These are phyloP conservation scores for Trichoderma asperellum DNA, from an alignment of 2,329 filamentous ascomycete genomes.

Conservation along the genomic window DNA sequence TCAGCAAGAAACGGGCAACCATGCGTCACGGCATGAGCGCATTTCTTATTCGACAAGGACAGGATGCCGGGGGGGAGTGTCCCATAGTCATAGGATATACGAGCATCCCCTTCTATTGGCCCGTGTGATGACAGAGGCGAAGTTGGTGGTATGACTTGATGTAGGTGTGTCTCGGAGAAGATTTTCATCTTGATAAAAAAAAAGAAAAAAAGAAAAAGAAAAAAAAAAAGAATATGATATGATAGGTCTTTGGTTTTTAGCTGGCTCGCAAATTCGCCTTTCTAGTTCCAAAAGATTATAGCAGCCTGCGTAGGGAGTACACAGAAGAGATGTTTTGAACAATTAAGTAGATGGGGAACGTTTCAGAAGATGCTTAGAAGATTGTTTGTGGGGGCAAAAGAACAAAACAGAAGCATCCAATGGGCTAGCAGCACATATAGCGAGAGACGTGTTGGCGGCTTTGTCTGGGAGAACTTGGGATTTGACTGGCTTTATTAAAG, in stretches of 20 bases:
- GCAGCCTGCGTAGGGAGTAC: background rate
- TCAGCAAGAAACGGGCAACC: constrained; percentile 38
- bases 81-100: constrained; percentile 11
- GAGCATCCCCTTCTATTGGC: constrained; percentile 8
- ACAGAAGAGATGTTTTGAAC: constrained; percentile 2
- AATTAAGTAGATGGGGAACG: background rate
- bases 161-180: constrained; percentile 12
- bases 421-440: constrained; percentile 2
- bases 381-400: background rate
- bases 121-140: constrained; percentile 6
- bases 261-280: background rate
- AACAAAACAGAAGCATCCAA: background rate
- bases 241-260: background rate
- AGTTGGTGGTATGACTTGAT: constrained; percentile 15
- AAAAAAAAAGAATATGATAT: constrained; percentile 7
- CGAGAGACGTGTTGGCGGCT: constrained; percentile 4
- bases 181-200: constrained; percentile 11
- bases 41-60: constrained; percentile 37
- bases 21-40: constrained; percentile 37
- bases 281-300: constrained; percentile 4
- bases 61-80: constrained; percentile 28
- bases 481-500: constrained; percentile 16
- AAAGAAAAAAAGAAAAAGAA: background rate
- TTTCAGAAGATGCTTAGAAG: constrained; percentile 1
- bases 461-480: background rate